phyloP scores from a whole-genome alignment of 495 filamentous ascomycete species.

The Penicillium roqueforti region DNA sequence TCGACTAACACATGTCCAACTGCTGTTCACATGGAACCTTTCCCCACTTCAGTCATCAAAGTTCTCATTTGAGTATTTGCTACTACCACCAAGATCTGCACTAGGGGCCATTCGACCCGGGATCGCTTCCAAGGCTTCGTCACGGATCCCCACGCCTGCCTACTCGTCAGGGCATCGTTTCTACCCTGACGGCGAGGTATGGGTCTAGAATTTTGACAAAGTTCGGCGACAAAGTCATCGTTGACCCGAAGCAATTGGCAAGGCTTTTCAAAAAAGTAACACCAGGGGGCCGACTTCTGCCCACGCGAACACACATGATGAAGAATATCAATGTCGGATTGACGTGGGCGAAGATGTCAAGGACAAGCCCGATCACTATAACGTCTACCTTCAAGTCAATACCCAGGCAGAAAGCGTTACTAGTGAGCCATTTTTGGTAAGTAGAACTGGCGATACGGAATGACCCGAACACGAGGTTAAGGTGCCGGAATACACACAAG shows the following conservation, averaged over 20 bases:
- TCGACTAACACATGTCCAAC: conserved; percentile 67
- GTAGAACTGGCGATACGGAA: conserved; percentile 65
- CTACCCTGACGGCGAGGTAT: conserved; percentile 60
- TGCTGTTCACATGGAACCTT: conserved; percentile 68
- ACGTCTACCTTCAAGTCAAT: no score
- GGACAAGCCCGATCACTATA: no score
- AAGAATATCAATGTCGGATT: no score
- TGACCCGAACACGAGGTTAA: conserved; percentile 69
- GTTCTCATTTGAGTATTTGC: conserved; percentile 73
- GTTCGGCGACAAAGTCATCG: no score
- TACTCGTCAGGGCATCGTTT: conserved; percentile 54
- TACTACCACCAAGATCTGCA: conserved; percentile 73
- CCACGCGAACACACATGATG: no score
- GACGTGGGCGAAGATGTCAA: no score
- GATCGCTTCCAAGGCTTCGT: conserved; percentile 65
- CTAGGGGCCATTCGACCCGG: conserved; percentile 63
- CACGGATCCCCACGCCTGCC: conserved; percentile 51
- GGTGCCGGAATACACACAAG: conserved; percentile 67
- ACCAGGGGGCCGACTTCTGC: no score
- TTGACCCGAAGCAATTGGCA: no score
- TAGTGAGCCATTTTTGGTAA: conserved; percentile 69
- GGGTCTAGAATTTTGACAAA: no score
- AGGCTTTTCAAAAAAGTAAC: no score
- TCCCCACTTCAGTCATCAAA: conserved; percentile 70
- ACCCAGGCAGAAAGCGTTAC: no score